These are phyloP conservation scores for Hypsizygus marmoreus DNA, from an alignment of 768 basidiomycete genomes.

Conservation along the genomic window DNA sequence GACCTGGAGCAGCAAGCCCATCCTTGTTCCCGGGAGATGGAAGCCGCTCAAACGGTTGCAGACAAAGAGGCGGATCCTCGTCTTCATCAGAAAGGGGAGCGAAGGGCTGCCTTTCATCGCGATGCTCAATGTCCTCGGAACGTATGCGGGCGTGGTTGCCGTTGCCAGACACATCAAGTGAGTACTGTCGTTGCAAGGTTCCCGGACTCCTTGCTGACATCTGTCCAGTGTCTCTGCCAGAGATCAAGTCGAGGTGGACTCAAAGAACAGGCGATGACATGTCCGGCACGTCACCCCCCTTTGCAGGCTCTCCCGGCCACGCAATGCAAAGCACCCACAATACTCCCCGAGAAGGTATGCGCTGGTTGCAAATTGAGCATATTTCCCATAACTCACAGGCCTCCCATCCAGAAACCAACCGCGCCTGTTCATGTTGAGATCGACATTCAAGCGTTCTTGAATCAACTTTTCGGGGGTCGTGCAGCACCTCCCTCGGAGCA, in stretches of 20 bases:
- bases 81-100: conserved; percentile 5
- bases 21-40: conserved; percentile 7
- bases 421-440: background rate
- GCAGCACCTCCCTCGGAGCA: background rate
- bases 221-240: too few relatives aligned
- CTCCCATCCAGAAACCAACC: background rate
- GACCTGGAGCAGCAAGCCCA: conserved; percentile 8
- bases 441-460: background rate
- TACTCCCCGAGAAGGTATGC: conserved; percentile 5
- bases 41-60: too few relatives aligned
- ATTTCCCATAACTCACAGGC: background rate
- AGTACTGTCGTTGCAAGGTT: too few relatives aligned
- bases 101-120: too few relatives aligned
- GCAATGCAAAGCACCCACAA: background rate
- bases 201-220: too few relatives aligned
- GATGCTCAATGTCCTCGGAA: too few relatives aligned
- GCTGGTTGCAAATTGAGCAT: background rate
- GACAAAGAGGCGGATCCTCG: conserved; percentile 4
- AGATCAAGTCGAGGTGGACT: too few relatives aligned
- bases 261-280: too few relatives aligned
- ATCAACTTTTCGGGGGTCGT: background rate
- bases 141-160: too few relatives aligned
- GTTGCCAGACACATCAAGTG: too few relatives aligned
- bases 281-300: conserved; percentile 1
- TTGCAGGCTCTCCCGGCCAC: background rate